Conservation (phyloP, 2,329 filamentous ascomycete genomes). For the Diaporthe ampelina region DNA sequence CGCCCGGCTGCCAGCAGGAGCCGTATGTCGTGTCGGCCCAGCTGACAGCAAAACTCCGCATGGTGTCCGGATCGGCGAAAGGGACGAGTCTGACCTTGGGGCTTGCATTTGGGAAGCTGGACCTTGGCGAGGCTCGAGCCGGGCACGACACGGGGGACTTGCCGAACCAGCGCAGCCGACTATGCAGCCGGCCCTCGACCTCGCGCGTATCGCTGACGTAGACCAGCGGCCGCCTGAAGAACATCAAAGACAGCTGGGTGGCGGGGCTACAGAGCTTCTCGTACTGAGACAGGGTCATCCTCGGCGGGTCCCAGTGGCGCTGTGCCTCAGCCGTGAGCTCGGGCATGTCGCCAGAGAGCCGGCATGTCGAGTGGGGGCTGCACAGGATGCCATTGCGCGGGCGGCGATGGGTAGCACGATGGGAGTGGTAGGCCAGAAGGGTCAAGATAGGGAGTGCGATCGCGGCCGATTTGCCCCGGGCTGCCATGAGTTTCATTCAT, state of each 20-base stretch:
- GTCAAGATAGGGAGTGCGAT: slow-evolving; percentile 25
- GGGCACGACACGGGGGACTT: slow-evolving; percentile 33
- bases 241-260: slow-evolving; percentile 32
- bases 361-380: slow-evolving; percentile 39
- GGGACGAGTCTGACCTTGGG: slow-evolving; percentile 37
- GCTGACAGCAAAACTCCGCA: slow-evolving; percentile 29
- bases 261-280: slow-evolving; percentile 10
- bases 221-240: slow-evolving; percentile 43
- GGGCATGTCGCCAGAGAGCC: slow-evolving; percentile 39
- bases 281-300: slow-evolving; percentile 34
- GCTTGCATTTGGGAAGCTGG: slow-evolving; percentile 33
- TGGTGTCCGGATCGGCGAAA: slow-evolving; percentile 31
- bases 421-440: slow-evolving; percentile 25
- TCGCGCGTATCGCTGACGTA: slow-evolving; percentile 44
- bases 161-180: slow-evolving; percentile 44
- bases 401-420: slow-evolving; percentile 37
- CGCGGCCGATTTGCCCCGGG: slow-evolving; percentile 13
- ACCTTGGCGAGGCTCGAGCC: slow-evolving; percentile 38
- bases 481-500: slow-evolving; percentile 32
- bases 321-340: slow-evolving; percentile 31
- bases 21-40: slow-evolving; percentile 19
- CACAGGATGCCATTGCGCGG: slow-evolving; percentile 37
- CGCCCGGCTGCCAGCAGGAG: slow-evolving; percentile 33
- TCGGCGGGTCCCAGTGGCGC: slow-evolving; percentile 11
- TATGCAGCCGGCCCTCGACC: slow-evolving; percentile 44